Conservation (phyloP, 176 grass and related monocot species). For the Triticum turgidum region DNA sequence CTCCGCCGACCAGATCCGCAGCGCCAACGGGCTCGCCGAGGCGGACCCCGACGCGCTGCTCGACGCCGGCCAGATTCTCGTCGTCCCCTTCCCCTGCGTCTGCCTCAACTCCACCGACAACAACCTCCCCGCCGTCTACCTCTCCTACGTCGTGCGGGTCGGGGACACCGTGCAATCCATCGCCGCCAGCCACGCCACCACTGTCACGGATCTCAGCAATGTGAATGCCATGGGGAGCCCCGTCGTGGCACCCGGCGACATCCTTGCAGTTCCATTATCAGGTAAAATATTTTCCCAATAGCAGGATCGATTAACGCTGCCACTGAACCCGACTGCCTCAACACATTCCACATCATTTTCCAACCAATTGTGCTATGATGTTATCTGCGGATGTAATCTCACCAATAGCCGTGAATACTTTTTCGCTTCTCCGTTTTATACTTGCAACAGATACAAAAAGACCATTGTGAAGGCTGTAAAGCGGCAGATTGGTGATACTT, state of each 20-base stretch:
- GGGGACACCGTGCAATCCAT: conserved; percentile 62
- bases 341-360: not conserved
- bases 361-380: not conserved
- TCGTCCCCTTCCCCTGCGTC: conserved; percentile 73
- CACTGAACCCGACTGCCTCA: not conserved
- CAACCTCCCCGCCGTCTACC: conserved; percentile 70
- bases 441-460: not conserved
- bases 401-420: not conserved
- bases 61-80: conserved; percentile 34
- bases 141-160: conserved; percentile 70
- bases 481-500: not conserved
- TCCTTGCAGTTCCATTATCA: conserved; percentile 81
- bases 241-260: conserved; percentile 61
- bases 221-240: conserved; percentile 85
- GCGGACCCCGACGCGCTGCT: conserved; percentile 59
- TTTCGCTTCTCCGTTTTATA: not conserved
- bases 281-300: conserved; percentile 25
- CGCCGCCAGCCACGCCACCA: conserved; percentile 58
- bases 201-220: conserved; percentile 80
- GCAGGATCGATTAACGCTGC: not conserved
- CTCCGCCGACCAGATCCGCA: conserved; percentile 77
- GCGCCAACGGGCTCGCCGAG: conserved; percentile 60
- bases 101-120: conserved; percentile 90
- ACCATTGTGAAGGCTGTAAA: conserved; percentile 6
- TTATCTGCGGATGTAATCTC: not conserved